phyloP scores from a whole-genome alignment of 306 rosid species.

The Astragalus membranaceus region DNA sequence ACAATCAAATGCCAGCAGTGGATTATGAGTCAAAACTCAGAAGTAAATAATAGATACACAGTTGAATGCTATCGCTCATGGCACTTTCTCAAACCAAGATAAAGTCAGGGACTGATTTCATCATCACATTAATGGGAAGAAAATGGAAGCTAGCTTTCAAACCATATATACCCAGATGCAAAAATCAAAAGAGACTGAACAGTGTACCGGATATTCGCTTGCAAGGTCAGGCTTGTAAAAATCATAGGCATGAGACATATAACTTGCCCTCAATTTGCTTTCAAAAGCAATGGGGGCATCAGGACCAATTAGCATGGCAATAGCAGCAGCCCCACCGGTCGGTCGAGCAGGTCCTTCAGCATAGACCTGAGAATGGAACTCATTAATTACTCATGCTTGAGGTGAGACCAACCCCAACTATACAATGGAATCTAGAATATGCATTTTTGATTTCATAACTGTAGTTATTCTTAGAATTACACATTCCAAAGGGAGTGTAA shows the following conservation, averaged over 20 bases:
- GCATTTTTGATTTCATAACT: conserved; percentile 2
- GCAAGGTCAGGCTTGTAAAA: conserved; percentile 95
- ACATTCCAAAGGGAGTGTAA: background rate
- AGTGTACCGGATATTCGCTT: conserved; percentile 87
- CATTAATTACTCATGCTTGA: background rate
- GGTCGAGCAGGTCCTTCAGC: conserved; percentile 94
- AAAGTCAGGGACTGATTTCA: background rate
- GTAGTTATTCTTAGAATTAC: background rate
- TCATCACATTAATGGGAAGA: background rate
- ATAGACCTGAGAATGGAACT: conserved; percentile 52
- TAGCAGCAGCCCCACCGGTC: conserved; percentile 91
- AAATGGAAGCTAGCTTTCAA: background rate
- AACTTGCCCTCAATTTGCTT: conserved; percentile 78
- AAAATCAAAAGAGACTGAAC: background rate
- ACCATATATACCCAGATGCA: background rate
- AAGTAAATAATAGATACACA: background rate
- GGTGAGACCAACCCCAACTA: background rate
- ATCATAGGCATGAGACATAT: conserved; percentile 83
- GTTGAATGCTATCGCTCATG: background rate
- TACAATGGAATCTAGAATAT: background rate
- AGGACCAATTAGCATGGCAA: conserved; percentile 74
- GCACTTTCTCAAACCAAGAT: background rate
- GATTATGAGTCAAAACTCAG: background rate
- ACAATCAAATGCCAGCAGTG: background rate
- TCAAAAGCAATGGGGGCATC: conserved; percentile 83